Evolutionary conservation across 768 basidiomycete genomes (phyloP), one percentile per base, ranked within the genome.

Genomic region (Lepiota subincarnata): DNA sequence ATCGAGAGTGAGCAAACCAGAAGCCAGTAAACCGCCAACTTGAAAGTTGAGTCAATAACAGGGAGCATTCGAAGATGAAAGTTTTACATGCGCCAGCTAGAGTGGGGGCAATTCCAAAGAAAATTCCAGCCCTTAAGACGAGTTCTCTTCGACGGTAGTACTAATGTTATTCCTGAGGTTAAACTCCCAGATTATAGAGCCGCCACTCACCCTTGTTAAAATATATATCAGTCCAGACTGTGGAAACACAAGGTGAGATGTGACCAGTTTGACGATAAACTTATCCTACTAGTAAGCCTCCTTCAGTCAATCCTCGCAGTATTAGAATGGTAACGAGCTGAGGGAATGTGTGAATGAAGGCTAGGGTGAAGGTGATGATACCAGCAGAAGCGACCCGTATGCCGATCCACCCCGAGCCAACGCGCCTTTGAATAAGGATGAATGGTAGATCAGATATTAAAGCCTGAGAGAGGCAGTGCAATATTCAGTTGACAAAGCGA

Each of bases 291-390:
- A 77, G 51, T 1, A 73, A 72, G 20, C 74, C 74, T 11, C 72
- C 73, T 57, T 77, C 75, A 20, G 71, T 66, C 13, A 75, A 62
- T 28, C 74, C 73, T 14, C 75, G 61, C 38, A 77, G 67, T 1
- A 73, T 64, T 34, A 74, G 60, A 0, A 72, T 73, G 3, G 59
- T 69, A 4, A 75, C 62, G 19, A 77, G 59, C 0, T 66, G 65
- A 2, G 60, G 52, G 52, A 67, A 73, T 34, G 64, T 67, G 19
- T 65, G 61, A 10, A 75, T 65, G 41, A 76, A 76, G 0, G 74
- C 74, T 0, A 73, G 70, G 11, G 64, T 66, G 8, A 75, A 65
- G 6, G 73, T 64, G 11, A 71, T 57, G 2, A 67, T 53, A 2
- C 75, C 74, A 51, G 76, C 75, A 2, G 58, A 50, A n/a, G 70